Evolutionary conservation across 371 early-diverging fungal species (phyloP), one percentile per base, ranked within the genome.

Genomic region (Quaeritorhiza haematococci): DNA sequence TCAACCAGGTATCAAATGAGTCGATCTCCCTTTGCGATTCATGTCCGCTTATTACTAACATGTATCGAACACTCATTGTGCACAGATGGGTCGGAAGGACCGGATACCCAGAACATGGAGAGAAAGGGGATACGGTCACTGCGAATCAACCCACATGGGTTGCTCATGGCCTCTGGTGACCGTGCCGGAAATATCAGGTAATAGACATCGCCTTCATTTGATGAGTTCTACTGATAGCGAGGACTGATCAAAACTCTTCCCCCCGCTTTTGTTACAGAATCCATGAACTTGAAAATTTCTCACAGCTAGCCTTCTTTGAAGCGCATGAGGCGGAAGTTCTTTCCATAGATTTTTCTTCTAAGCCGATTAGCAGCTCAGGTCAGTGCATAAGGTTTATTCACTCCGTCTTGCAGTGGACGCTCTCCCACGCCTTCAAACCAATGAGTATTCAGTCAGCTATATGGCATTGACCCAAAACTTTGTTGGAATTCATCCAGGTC

Each of bases 311-410:
- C 0, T 86, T 75, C 56, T 78, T 89, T 58, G 89, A 89, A 55
- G 93, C 89, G 0, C 93, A 92, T 62, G 89, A 90, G 41, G 87
- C 85, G 0, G 93, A 91, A 66, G 85, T 92, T 32, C 59, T 92
- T 26, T 64, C 86, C 0, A 81, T 92, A 41, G 93, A 90, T 58
- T 79, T 92, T 49, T 74, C 85, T 28, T 26, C 30, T 8, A 28
- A 50, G n/a, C n/a, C n/a, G n/a, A n/a, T n/a, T n/a, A n/a, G n/a
- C n/a, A n/a, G n/a, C n/a, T n/a, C n/a, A n/a, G n/a, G n/a, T n/a
- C n/a, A n/a, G n/a, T n/a, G n/a, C n/a, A n/a, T n/a, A n/a, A n/a
- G n/a, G n/a, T n/a, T n/a, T n/a, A n/a, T n/a, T n/a, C n/a, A n/a
- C n/a, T n/a, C n/a, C n/a, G n/a, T n/a, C n/a, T n/a, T n/a, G n/a